Evolutionary conservation across 306 rosid genomes (phyloP).

Genomic region (Vicia sativa): DNA sequence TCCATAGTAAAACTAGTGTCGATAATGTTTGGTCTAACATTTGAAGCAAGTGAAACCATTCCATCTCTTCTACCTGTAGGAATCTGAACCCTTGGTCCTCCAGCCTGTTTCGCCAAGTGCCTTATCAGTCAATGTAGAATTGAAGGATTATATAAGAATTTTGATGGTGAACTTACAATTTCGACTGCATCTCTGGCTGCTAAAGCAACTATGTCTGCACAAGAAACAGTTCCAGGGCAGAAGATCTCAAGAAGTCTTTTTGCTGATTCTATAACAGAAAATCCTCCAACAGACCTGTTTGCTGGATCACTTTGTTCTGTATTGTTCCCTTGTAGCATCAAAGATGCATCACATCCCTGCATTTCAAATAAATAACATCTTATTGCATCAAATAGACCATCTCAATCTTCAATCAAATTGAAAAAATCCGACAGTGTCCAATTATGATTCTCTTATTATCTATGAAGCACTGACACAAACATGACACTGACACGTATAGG

Average conservation of each 20-base stretch:
- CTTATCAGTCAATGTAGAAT: conserved; percentile 14
- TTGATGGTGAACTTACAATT: conserved; percentile 50
- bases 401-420: neutral
- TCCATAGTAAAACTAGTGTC: conserved; percentile 82
- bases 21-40: conserved; percentile 82
- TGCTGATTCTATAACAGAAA: conserved; percentile 72
- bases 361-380: neutral
- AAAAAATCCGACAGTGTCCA: neutral
- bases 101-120: conserved; percentile 54
- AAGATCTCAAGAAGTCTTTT: conserved; percentile 66
- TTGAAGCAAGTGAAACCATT: conserved; percentile 68
- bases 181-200: conserved; percentile 97
- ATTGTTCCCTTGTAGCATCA: conserved; percentile 73
- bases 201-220: conserved; percentile 85
- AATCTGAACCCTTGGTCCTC: conserved; percentile 74
- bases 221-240: conserved; percentile 84
- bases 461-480: too few species aligned
- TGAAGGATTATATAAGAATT: conserved; percentile 16
- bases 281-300: conserved; percentile 80
- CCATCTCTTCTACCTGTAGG: conserved; percentile 89
- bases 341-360: conserved; percentile 93
- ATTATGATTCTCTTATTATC: neutral
- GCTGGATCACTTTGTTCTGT: conserved; percentile 85
- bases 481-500: too few species aligned
- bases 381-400: too few species aligned